A percentile compares a stretch with the other conserved stretches of the same genome.
These are phyloP conservation scores for Dysphania ambrosioides DNA, from an alignment of 148 eudicot species.

Conservation along the genomic window DNA sequence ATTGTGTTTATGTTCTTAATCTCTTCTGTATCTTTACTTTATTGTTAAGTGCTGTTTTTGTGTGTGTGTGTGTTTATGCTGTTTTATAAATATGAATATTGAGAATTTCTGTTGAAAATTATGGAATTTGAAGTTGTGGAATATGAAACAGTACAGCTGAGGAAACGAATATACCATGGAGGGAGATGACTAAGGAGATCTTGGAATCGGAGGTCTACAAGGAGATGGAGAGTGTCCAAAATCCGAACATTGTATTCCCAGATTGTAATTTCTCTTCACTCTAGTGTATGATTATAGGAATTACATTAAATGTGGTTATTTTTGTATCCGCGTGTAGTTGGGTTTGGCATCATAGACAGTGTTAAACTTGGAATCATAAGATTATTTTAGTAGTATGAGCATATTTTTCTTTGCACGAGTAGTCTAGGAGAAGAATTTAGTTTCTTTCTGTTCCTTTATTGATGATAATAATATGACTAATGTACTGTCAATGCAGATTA, in stretches of 20 bases:
- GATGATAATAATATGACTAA: conserved; percentile 12
- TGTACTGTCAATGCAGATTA: conserved; percentile 56
- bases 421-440: neutral
- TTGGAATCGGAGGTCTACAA: conserved; percentile 88
- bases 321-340: neutral
- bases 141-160: conserved; percentile 90
- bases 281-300: neutral
- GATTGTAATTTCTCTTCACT: conserved; percentile 51
- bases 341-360: neutral
- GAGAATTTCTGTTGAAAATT: conserved; percentile 23
- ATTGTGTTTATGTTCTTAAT: neutral
- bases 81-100: neutral
- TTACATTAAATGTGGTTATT: neutral
- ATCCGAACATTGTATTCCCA: conserved; percentile 62
- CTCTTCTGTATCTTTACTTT: neutral
- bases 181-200: conserved; percentile 78
- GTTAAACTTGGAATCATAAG: neutral
- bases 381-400: neutral
- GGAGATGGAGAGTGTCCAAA: conserved; percentile 58
- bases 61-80: neutral
- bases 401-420: neutral
- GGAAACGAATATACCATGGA: conserved; percentile 87
- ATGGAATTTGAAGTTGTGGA: conserved; percentile 30
- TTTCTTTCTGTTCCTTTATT: neutral
- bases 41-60: neutral